phyloP scores from a whole-genome alignment of 805 yeast species.

The Sugiyamaella valdiviana region DNA sequence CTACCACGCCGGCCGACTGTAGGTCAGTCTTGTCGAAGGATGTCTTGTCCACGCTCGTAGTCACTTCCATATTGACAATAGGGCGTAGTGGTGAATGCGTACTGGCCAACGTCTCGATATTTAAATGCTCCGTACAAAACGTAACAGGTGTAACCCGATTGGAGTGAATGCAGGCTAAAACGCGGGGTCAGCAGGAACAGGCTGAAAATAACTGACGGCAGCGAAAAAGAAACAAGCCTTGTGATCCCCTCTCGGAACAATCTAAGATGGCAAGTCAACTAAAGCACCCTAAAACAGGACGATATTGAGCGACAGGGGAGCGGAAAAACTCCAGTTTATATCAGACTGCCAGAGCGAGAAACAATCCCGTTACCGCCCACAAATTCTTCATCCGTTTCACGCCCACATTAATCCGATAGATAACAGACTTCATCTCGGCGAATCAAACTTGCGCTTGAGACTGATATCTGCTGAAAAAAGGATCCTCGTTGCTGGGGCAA shows the following conservation, averaged over 20 bases:
- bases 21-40: neutral
- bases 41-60: neutral
- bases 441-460: neutral
- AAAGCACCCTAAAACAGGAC: neutral
- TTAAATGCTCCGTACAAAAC: neutral
- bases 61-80: neutral
- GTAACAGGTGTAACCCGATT: neutral
- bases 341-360: too few species aligned
- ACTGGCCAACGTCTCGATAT: neutral
- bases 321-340: too few species aligned
- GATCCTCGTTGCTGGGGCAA: neutral
- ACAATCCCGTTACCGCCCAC: too few species aligned
- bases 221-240: neutral
- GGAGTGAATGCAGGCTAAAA: neutral
- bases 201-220: neutral
- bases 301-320: neutral
- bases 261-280: neutral
- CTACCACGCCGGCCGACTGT: conserved; percentile 4
- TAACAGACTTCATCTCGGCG: neutral
- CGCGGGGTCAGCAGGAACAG: neutral
- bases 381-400: neutral
- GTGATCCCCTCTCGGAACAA: neutral
- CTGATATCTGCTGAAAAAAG: neutral
- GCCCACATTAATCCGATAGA: neutral
- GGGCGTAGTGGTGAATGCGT: neutral